Conservation (phyloP, 306 rosid species). For the Acacia confusa region DNA sequence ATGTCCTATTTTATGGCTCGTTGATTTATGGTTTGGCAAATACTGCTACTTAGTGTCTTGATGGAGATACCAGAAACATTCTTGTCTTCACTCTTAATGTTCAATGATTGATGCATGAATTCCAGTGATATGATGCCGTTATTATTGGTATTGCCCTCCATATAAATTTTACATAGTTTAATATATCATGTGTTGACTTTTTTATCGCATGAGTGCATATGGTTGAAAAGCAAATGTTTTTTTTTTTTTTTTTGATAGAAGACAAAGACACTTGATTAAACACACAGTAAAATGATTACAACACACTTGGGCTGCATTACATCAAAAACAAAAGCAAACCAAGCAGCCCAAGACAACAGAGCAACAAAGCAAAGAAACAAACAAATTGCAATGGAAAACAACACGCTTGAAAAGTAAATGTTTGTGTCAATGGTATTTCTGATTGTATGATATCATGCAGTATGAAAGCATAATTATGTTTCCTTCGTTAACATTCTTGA, state of each 20-base stretch:
- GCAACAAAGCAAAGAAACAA: too few relatives aligned
- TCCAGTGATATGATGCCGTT: not conserved
- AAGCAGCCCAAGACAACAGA: too few relatives aligned
- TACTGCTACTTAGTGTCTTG: not conserved
- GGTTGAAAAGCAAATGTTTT: not conserved
- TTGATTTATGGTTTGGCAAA: not conserved
- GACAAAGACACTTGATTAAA: too few relatives aligned
- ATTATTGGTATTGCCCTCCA: not conserved
- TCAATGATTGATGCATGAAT: constrained; percentile 16
- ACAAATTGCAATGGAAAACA: too few relatives aligned
- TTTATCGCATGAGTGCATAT: not conserved
- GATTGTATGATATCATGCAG: not conserved
- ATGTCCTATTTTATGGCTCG: not conserved
- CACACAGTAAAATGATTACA: too few relatives aligned
- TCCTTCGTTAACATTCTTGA: constrained; percentile 29
- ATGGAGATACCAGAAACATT: not conserved
- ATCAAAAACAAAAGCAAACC: too few relatives aligned
- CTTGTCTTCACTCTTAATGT: not conserved
- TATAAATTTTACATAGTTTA: constrained; percentile 2
- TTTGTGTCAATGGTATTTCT: not conserved
- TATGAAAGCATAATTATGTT: not conserved
- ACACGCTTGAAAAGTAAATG: not conserved
- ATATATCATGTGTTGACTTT: constrained; percentile 2
- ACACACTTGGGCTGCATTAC: too few relatives aligned
- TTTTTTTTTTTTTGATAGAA: too few relatives aligned